Conservation (phyloP, 768 basidiomycete species). For the Agrocybe chaxingu region DNA sequence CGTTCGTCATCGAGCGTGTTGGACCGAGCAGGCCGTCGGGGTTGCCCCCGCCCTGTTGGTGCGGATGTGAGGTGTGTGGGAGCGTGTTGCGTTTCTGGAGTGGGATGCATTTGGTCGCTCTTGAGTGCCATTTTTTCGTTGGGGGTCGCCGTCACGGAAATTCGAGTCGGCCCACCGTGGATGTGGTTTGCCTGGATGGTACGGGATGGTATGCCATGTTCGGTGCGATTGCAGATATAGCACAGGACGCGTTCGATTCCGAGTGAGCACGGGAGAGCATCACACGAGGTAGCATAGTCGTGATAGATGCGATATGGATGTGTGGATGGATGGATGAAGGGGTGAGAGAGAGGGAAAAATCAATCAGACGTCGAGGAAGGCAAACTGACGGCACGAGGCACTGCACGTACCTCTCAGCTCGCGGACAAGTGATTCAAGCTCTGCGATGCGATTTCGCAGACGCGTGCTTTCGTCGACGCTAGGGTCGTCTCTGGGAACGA, state of each 20-base stretch:
- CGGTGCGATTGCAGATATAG: no score
- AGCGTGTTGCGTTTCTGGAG: conserved; percentile 31
- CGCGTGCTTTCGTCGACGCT: conserved; percentile 84
- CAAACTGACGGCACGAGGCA: no score
- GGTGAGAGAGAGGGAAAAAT: no score
- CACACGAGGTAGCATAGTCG: background rate
- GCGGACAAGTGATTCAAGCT: conserved; percentile 88
- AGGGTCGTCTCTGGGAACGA: conserved; percentile 68
- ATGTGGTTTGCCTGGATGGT: conserved; percentile 70
- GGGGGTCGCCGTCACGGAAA: conserved; percentile 74
- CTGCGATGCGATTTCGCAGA: conserved; percentile 83
- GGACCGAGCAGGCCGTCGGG: conserved; percentile 20
- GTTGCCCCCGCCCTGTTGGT: conserved; percentile 26
- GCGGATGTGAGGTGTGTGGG: conserved; percentile 13
- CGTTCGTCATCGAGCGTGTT: no score
- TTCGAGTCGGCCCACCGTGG: conserved; percentile 81
- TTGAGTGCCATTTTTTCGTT: conserved; percentile 84
- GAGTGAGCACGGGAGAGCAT: background rate
- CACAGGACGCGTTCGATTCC: no score
- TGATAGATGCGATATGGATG: background rate
- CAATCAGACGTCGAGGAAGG: no score
- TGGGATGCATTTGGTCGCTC: conserved; percentile 66
- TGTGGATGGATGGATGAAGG: no score
- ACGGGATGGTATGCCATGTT: background rate
- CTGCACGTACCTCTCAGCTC: conserved; percentile 68